Percentiles rank a stretch among this genome's conserved stretches.
Evolutionary conservation across 2,329 filamentous ascomycete genomes (phyloP).

Genomic region (Hypoxylon sp.): DNA sequence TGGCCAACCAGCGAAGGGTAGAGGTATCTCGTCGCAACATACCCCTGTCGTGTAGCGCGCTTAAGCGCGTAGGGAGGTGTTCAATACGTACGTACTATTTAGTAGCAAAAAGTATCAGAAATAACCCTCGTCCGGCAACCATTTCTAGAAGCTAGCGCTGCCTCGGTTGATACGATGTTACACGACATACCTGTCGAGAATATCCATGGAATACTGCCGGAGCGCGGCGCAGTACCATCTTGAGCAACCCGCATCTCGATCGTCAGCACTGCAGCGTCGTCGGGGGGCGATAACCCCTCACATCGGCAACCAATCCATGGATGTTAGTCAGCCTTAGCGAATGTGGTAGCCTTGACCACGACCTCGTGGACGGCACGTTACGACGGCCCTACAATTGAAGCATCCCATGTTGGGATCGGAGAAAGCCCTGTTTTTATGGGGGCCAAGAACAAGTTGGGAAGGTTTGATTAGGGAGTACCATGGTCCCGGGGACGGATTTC

Average conservation of each 20-base stretch:
- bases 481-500: neutral
- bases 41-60: conserved; percentile 2
- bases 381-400: neutral
- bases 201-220: conserved; percentile 9
- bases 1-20: neutral
- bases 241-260: conserved; percentile 21
- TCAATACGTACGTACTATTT: conserved; percentile 1
- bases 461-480: neutral
- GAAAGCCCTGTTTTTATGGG: conserved; percentile 36
- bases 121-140: neutral
- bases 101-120: neutral
- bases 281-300: conserved; percentile 4
- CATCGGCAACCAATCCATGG: conserved; percentile 1
- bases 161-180: conserved; percentile 31
- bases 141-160: conserved; percentile 11
- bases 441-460: conserved; percentile 1
- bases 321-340: neutral
- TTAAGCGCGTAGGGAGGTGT: conserved; percentile 1
- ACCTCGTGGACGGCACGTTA: conserved; percentile 1
- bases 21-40: neutral
- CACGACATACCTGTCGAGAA: conserved; percentile 29
- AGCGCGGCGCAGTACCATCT: conserved; percentile 9
- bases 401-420: conserved; percentile 13
- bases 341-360: neutral
- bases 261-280: conserved; percentile 10